These are phyloP conservation scores for Trichomonascaceae sp. DNA, from an alignment of 1,139 yeast genomes.

Conservation along the genomic window DNA sequence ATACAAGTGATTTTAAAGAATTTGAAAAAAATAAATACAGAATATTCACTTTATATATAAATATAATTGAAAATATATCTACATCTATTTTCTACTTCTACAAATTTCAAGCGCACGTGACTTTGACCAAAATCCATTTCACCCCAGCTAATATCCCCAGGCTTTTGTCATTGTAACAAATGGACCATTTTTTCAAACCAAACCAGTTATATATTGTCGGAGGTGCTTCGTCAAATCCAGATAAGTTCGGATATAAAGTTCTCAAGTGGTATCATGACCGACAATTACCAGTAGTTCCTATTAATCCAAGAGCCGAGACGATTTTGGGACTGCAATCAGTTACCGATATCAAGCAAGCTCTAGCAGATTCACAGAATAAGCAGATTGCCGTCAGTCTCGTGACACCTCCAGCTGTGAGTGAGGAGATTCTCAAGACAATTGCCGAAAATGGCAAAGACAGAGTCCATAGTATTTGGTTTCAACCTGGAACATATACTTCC, in stretches of 20 bases:
- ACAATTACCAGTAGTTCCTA: conserved; percentile 55
- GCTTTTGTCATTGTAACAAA: conserved; percentile 5
- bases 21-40: no score
- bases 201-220: conserved; percentile 56
- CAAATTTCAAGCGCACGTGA: neutral
- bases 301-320: conserved; percentile 50
- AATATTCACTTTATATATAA: neutral
- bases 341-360: conserved; percentile 35
- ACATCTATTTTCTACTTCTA: neutral
- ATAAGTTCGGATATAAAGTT: conserved; percentile 68
- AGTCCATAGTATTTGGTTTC: conserved; percentile 69
- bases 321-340: conserved; percentile 45
- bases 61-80: no score
- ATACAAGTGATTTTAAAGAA: no score
- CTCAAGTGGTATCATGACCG: conserved; percentile 61
- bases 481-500: conserved; percentile 67
- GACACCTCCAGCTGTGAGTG: conserved; percentile 64
- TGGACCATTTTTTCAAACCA: conserved; percentile 45
- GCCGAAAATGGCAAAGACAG: conserved; percentile 26
- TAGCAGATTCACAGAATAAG: conserved; percentile 25
- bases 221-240: conserved; percentile 64
- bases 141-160: neutral
- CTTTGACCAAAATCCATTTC: neutral
- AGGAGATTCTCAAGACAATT: conserved; percentile 42
- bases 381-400: conserved; percentile 41